Base-by-base conservation (phyloP, 441 rosid genomes). In the Melianthus villosus region DNA sequence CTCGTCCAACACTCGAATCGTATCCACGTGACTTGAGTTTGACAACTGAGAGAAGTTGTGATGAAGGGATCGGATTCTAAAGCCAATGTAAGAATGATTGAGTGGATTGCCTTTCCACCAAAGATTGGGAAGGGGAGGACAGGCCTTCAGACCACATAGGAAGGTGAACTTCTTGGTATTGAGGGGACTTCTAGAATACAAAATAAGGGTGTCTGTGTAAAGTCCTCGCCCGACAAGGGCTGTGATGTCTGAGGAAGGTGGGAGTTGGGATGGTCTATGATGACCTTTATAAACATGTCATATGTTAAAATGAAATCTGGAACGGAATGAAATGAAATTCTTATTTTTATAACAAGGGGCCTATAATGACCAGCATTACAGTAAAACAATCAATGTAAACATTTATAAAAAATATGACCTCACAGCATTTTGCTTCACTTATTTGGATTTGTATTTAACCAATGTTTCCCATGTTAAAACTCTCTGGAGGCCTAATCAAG, bases 111-210 rank as follows among this genome's bases (percentile, higher is more conserved):
- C 59, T 73, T 65, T 4, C 85, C 95, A 56, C 69, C 26, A 27
- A 40, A 83, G 70, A 25, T 60, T 56, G 3, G 71, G 40, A 13
- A 71, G 71, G 46, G 34, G 62, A 43, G 75, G 68, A 45, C 85
- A 77, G 57, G 80, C 95, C 51, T 77, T 83, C 47, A 83, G 82
- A 47, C 79, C 71, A 41, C 80, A 73, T 47, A 84, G 92, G 48
- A 55, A 79, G 44, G 69, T 57, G 72, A 71, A 75, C 29, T 50
- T 51, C 35, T 69, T 48, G 26, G 68, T 49, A 0, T 19, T 45
- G 5, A 42, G 51, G 0, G 59, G 59, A 45, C 56, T 58, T 45
- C 46, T 44, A 14, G 77, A 56, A 63, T 63, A 72, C 19, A 67
- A 29, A 33, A 63, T 46, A 40, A 79, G 65, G 55, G 82, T 87